Percentiles rank a stretch among this genome's conserved stretches.
These are phyloP conservation scores for Mycena crocata DNA, from an alignment of 768 basidiomycete genomes.

Conservation along the genomic window DNA sequence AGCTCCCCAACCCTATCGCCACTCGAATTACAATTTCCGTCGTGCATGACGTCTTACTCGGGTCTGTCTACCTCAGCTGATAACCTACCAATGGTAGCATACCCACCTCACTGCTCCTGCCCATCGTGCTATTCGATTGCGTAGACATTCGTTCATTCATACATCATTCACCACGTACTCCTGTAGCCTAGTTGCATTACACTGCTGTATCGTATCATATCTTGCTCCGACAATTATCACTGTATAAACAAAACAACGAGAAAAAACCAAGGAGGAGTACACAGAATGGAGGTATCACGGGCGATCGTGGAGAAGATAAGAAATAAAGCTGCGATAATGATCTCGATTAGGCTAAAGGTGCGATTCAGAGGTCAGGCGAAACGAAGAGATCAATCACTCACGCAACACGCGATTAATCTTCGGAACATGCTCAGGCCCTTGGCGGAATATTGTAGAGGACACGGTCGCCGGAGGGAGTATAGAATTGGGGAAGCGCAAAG, in stretches of 20 bases:
- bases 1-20: slow-evolving; percentile 24
- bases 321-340: slow-evolving; percentile 5
- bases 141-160: slow-evolving; percentile 19
- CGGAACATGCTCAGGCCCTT: not conserved
- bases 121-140: slow-evolving; percentile 23
- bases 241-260: slow-evolving; percentile 12
- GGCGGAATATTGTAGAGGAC: not conserved
- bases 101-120: slow-evolving; percentile 10
- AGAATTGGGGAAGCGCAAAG: not conserved
- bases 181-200: slow-evolving; percentile 32
- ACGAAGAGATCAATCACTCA: slow-evolving; percentile 8
- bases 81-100: slow-evolving; percentile 7
- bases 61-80: slow-evolving; percentile 14
- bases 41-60: slow-evolving; percentile 27
- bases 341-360: slow-evolving; percentile 4
- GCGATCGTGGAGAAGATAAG: slow-evolving; percentile 22
- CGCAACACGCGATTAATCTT: not conserved
- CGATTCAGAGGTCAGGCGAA: not conserved
- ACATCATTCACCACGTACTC: slow-evolving; percentile 4
- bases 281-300: slow-evolving; percentile 11
- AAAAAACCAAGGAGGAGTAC: not conserved
- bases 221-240: slow-evolving; percentile 14
- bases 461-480: slow-evolving; percentile 2
- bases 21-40: slow-evolving; percentile 20
- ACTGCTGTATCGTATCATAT: slow-evolving; percentile 32